Percentiles rank a stretch among this genome's conserved stretches.
Evolutionary conservation across 208 protist genomes (phyloP).

Genomic region (Leishmania major): DNA sequence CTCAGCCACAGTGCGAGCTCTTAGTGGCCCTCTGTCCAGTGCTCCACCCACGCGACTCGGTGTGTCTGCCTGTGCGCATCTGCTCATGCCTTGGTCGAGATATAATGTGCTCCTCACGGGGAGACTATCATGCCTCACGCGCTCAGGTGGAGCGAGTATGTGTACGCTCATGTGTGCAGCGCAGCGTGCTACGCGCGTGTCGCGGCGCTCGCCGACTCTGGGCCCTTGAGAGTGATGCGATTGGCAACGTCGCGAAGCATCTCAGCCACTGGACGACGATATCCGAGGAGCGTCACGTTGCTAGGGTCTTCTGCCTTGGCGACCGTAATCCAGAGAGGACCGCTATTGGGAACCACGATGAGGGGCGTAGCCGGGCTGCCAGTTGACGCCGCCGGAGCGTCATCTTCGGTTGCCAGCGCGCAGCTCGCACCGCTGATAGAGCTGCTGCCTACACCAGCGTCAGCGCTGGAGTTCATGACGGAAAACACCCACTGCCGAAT

Average conservation of each 20-base stretch:
- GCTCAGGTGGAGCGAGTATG: not conserved
- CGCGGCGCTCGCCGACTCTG: not conserved
- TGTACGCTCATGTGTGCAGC: not conserved
- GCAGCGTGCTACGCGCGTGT: not conserved
- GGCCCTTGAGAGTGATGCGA: constrained; percentile 37
- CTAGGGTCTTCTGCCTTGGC: constrained; percentile 54
- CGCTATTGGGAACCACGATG: constrained; percentile 36
- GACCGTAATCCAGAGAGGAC: constrained; percentile 69
- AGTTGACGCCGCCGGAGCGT: not conserved
- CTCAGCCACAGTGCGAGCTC: not conserved
- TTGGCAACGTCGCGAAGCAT: constrained; percentile 70
- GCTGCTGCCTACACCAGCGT: not conserved
- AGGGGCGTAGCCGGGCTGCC: not conserved
- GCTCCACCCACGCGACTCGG: not conserved
- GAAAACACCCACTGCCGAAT: constrained; percentile 30
- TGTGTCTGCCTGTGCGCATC: not conserved
- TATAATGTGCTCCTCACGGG: not conserved
- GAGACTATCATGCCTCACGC: not conserved
- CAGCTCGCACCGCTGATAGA: not conserved
- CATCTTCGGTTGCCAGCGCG: not conserved
- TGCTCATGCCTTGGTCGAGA: not conserved
- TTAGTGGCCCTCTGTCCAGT: not conserved
- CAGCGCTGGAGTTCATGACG: constrained; percentile 9
- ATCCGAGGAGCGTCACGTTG: constrained; percentile 75
- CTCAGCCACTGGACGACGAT: constrained; percentile 48